Conservation (phyloP, 1,284 basidiomycete species). For the Puccinia hordei region DNA sequence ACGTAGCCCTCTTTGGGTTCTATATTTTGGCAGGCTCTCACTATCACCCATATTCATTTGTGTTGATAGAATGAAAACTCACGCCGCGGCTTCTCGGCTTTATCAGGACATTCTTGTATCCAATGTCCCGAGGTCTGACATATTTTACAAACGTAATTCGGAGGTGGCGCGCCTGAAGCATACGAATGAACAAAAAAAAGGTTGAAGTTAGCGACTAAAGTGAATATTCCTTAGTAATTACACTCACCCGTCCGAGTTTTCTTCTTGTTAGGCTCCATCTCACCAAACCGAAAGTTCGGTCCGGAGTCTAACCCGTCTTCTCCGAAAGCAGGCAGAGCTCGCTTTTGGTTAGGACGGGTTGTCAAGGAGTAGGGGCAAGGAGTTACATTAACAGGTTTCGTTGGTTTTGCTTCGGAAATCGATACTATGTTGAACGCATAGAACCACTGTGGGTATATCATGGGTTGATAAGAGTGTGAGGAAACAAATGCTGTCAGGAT, state of each 20-base stretch:
- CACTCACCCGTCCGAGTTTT: conserved; percentile 28
- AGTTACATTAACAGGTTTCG: conserved; percentile 70
- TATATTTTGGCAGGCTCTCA: conserved; percentile 29
- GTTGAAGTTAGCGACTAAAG: neutral
- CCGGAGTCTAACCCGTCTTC: conserved; percentile 37
- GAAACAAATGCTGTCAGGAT: conserved; percentile 15
- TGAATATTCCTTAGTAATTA: neutral
- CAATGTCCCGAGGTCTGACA: conserved; percentile 66
- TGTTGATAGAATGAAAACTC: neutral
- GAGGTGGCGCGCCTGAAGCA: conserved; percentile 61
- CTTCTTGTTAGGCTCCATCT: conserved; percentile 45
- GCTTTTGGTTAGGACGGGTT: conserved; percentile 28
- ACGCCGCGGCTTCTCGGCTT: conserved; percentile 53
- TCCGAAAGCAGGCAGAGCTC: neutral
- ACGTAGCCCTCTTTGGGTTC: conserved; percentile 77
- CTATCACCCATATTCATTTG: too few relatives aligned
- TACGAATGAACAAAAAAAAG: neutral
- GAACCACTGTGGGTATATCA: conserved; percentile 66
- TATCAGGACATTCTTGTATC: conserved; percentile 53
- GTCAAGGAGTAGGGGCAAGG: conserved; percentile 66
- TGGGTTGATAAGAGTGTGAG: neutral
- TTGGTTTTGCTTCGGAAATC: conserved; percentile 57
- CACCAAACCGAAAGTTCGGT: conserved; percentile 44
- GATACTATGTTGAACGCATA: conserved; percentile 72
- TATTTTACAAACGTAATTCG: conserved; percentile 80